These are phyloP conservation scores for Daldinia concentrica DNA, from an alignment of 495 filamentous ascomycete genomes.

Conservation along the genomic window DNA sequence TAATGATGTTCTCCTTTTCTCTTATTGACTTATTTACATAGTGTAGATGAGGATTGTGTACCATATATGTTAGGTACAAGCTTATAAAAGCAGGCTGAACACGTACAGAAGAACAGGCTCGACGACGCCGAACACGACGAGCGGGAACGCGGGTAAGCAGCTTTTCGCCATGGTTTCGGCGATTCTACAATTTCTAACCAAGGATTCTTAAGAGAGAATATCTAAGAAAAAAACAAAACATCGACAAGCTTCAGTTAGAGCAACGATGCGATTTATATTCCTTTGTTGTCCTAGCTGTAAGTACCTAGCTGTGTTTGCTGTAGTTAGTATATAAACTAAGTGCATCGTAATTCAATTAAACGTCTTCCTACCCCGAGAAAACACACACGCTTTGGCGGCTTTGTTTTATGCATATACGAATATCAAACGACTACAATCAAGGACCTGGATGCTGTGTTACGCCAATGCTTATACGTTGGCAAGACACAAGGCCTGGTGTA, in stretches of 20 bases:
- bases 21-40: not conserved
- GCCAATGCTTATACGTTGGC: not conserved
- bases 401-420: not conserved
- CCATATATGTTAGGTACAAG: not conserved
- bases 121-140: conserved; percentile 59
- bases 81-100: not conserved
- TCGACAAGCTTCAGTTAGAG: not conserved
- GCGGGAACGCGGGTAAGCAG: conserved; percentile 43
- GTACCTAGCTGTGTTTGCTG: not conserved
- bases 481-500: not conserved
- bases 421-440: not conserved
- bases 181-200: not conserved
- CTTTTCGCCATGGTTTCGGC: conserved; percentile 39
- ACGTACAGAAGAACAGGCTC: conserved; percentile 67
- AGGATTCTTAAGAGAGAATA: not conserved
- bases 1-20: not conserved
- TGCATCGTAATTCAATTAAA: conserved; percentile 17
- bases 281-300: not conserved
- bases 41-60: not conserved
- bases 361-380: conserved; percentile 6
- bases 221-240: not conserved
- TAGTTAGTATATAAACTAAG: not conserved
- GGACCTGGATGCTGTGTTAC: not conserved
- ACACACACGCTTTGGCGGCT: not conserved
- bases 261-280: not conserved